Evolutionary conservation across 352 stramenopile species (phyloP).

Genomic region (Phytophthora hybrid): DNA sequence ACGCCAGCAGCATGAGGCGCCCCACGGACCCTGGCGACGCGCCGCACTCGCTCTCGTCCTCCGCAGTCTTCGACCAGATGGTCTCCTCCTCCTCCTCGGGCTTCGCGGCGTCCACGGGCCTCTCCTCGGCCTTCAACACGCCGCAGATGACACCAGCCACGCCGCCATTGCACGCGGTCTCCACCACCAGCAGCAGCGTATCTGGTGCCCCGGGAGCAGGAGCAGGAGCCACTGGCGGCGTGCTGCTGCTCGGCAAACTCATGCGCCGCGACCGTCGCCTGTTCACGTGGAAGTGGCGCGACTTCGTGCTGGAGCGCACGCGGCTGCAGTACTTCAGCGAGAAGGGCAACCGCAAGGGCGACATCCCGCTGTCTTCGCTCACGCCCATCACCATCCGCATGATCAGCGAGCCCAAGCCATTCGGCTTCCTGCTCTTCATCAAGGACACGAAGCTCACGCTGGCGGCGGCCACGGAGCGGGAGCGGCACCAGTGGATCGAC

Average conservation of each 20-base stretch:
- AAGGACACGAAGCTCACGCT: conserved; percentile 85
- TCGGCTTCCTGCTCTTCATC: conserved; percentile 79
- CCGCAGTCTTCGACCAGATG: conserved; percentile 7
- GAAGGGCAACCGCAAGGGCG: conserved; percentile 77
- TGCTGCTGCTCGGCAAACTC: conserved; percentile 73
- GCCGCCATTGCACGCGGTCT: neutral
- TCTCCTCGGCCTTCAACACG: neutral
- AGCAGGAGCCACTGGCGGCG: conserved; percentile 28
- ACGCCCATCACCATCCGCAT: conserved; percentile 82
- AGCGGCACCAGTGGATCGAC: conserved; percentile 83
- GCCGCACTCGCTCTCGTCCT: neutral
- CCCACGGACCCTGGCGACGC: neutral
- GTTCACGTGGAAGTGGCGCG: conserved; percentile 86
- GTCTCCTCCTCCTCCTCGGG: neutral
- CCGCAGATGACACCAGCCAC: neutral
- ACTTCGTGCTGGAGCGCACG: conserved; percentile 78
- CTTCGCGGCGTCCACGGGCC: conserved; percentile 9
- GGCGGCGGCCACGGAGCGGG: conserved; percentile 70
- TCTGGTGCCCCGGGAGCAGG: too few relatives aligned
- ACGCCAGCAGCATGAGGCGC: neutral
- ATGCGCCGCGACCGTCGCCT: conserved; percentile 80
- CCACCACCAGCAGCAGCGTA: neutral
- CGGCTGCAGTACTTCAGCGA: conserved; percentile 83
- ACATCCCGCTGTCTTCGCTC: conserved; percentile 65
- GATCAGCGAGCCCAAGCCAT: conserved; percentile 74